Conservation (phyloP, 495 filamentous ascomycete genomes). For the Chaetomium cochliodes region DNA sequence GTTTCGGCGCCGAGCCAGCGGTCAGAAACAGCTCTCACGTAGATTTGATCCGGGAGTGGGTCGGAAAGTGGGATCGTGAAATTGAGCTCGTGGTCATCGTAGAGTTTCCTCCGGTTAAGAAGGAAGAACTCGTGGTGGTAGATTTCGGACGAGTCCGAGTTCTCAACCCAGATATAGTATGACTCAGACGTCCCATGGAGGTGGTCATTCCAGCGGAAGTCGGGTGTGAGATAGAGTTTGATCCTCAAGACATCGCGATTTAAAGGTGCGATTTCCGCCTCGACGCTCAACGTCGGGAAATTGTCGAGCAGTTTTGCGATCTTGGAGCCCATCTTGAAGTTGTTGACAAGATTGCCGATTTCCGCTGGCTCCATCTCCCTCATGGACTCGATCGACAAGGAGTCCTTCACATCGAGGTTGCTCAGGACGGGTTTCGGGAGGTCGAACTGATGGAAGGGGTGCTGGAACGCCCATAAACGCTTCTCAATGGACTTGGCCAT, state of each 20-base stretch:
- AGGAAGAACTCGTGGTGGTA: slow-evolving; percentile 98
- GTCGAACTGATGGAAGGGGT: slow-evolving; percentile 94
- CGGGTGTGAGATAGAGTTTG: slow-evolving; percentile 76
- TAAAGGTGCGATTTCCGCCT: slow-evolving; percentile 90
- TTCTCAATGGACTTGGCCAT: slow-evolving; percentile 96
- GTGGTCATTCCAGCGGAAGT: slow-evolving; percentile 95
- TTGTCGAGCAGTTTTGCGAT: slow-evolving; percentile 80
- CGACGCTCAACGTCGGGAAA: slow-evolving; percentile 87
- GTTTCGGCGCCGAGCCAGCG: slow-evolving; percentile 98
- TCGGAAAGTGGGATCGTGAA: slow-evolving; percentile 96
- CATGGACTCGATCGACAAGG: slow-evolving; percentile 74
- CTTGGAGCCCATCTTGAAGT: slow-evolving; percentile 76
- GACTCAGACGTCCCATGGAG: slow-evolving; percentile 91
- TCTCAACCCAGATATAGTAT: slow-evolving; percentile 98
- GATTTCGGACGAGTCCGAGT: slow-evolving; percentile 95
- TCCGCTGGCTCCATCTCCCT: slow-evolving; percentile 89
- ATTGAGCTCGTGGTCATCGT: slow-evolving; percentile 93
- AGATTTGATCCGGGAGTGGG: slow-evolving; percentile 90
- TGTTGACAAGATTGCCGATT: slow-evolving; percentile 89
- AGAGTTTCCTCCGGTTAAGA: slow-evolving; percentile 78
- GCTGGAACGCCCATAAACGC: slow-evolving; percentile 89
- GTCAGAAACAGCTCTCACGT: slow-evolving; percentile 90
- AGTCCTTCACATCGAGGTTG: slow-evolving; percentile 74
- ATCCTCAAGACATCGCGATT: slow-evolving; percentile 93
- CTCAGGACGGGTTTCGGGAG: slow-evolving; percentile 77